These are phyloP conservation scores for Sanghuangporus sanghuang DNA, from an alignment of 1,284 basidiomycete species.

Conservation along the genomic window DNA sequence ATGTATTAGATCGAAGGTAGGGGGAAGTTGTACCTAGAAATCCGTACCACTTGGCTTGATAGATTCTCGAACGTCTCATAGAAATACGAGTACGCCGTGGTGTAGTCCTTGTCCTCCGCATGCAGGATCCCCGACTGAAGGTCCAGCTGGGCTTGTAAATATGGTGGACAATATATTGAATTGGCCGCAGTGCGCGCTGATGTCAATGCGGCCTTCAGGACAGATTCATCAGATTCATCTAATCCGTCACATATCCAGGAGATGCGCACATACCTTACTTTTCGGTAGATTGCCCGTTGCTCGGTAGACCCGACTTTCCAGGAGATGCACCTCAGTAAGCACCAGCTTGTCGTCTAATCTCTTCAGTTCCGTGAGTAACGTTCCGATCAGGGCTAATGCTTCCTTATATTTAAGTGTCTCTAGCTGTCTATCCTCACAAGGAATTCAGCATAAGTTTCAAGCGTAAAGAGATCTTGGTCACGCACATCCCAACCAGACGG, in stretches of 20 bases:
- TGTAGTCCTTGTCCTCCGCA: constrained; percentile 98
- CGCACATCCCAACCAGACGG: constrained; percentile 79
- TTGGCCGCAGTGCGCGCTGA: constrained; percentile 94
- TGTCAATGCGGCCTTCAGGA: constrained; percentile 75
- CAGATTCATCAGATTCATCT: not conserved
- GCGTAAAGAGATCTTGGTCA: constrained; percentile 17
- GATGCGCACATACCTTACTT: constrained; percentile 62
- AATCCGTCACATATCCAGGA: not conserved
- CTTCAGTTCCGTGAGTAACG: constrained; percentile 85
- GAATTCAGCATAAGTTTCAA: not conserved
- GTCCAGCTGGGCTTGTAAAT: constrained; percentile 88
- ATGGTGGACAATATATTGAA: constrained; percentile 95
- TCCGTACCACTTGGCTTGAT: constrained; percentile 54
- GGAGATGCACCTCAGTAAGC: constrained; percentile 91
- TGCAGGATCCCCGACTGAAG: constrained; percentile 90
- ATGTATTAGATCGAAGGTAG: not conserved
- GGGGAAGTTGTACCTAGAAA: constrained; percentile 30
- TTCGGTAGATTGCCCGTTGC: constrained; percentile 91
- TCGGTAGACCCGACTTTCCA: constrained; percentile 89
- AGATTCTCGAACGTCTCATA: constrained; percentile 92
- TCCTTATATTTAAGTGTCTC: constrained; percentile 75
- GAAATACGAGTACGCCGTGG: constrained; percentile 96
- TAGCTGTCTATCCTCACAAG: constrained; percentile 51
- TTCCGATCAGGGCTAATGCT: constrained; percentile 80
- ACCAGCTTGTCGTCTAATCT: constrained; percentile 97